Evolutionary conservation across 441 rosid genomes (phyloP).

Genomic region (Populus hybrid): DNA sequence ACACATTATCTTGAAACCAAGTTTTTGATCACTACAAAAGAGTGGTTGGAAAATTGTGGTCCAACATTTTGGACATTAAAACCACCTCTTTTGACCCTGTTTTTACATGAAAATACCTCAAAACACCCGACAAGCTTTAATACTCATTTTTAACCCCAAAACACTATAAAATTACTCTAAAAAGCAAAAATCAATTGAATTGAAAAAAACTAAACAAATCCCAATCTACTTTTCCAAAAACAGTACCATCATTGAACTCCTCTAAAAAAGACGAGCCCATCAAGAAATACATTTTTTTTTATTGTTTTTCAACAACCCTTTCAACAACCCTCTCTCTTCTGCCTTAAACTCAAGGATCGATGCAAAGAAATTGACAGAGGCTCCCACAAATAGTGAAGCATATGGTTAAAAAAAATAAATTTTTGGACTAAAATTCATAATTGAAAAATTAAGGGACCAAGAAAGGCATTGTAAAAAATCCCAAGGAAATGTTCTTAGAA

Average conservation of each 20-base stretch:
- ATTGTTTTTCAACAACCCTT: no score
- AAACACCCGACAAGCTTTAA: no score
- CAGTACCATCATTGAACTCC: background rate
- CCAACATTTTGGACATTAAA: accelerated
- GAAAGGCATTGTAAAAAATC: no score
- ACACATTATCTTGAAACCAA: background rate
- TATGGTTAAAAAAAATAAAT: no score
- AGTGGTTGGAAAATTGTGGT: background rate
- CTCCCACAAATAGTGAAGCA: background rate
- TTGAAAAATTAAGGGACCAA: no score
- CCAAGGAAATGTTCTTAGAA: no score
- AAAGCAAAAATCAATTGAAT: background rate
- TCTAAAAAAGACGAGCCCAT: no score
- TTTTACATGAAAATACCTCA: background rate
- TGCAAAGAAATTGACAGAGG: no score
- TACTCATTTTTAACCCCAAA: background rate
- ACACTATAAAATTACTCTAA: no score
- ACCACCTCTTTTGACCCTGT: background rate
- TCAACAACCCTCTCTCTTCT: no score
- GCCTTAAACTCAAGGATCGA: background rate
- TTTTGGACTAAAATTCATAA: background rate
- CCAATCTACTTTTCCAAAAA: background rate
- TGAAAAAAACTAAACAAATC: no score
- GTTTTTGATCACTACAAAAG: background rate
- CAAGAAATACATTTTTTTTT: no score